Conservation (phyloP, 2,329 filamentous ascomycete species). For the Penicillium sp. region DNA sequence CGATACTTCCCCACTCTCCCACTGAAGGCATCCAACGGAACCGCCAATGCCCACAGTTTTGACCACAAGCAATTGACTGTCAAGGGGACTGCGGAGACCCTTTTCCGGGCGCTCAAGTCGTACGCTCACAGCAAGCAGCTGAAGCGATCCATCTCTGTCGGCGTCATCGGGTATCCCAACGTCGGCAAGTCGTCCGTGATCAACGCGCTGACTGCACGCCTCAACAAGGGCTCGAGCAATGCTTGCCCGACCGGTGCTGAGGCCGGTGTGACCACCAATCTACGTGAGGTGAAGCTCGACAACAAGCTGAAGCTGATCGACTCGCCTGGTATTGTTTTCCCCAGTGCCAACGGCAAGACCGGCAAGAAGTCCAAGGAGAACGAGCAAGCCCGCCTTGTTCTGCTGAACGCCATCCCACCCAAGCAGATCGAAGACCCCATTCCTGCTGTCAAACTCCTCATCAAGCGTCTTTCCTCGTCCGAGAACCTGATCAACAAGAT, state of each 20-base stretch:
- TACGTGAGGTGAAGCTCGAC: slow-evolving; percentile 89
- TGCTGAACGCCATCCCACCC: slow-evolving; percentile 87
- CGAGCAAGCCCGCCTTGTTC: slow-evolving; percentile 74
- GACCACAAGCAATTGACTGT: slow-evolving; percentile 87
- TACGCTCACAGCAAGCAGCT: slow-evolving; percentile 79
- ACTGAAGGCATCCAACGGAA: slow-evolving; percentile 76
- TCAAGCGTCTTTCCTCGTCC: slow-evolving; percentile 72
- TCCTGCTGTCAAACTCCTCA: slow-evolving; percentile 78
- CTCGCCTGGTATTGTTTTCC: slow-evolving; percentile 93
- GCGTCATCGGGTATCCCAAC: slow-evolving; percentile 93
- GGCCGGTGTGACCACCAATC: slow-evolving; percentile 83
- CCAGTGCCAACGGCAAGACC: slow-evolving; percentile 52
- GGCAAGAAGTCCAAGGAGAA: slow-evolving; percentile 62
- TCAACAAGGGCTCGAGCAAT: slow-evolving; percentile 60
- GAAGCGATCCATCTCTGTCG: slow-evolving; percentile 85
- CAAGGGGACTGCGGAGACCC: slow-evolving; percentile 76
- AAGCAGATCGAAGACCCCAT: slow-evolving; percentile 93
- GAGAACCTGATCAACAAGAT: slow-evolving; percentile 74
- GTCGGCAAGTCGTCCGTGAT: slow-evolving; percentile 96
- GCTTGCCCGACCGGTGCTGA: slow-evolving; percentile 88
- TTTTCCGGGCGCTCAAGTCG: slow-evolving; percentile 86
- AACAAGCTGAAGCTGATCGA: slow-evolving; percentile 91
- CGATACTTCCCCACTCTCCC: slow-evolving; percentile 89
- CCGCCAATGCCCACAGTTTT: slow-evolving; percentile 83
- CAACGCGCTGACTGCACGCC: slow-evolving; percentile 78